Base-by-base conservation (phyloP, 2,329 filamentous ascomycete genomes). In the Torrubiellomyces zombiae region DNA sequence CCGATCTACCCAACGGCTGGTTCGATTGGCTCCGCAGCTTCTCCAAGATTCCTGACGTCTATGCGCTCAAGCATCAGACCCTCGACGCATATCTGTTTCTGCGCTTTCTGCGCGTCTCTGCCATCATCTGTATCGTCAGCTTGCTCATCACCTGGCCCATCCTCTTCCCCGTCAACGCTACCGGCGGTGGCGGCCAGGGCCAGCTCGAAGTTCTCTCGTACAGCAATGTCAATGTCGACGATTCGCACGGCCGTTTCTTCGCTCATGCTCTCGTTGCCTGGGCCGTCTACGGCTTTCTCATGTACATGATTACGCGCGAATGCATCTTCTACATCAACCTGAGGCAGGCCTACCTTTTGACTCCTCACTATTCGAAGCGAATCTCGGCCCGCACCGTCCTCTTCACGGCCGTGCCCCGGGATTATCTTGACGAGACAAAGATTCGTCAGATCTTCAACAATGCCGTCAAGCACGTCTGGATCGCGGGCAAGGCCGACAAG, bases 241-340 rank as follows among this genome's bases (percentile, higher is more conserved):
- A 61, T n/a, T 50, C 68, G 27, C 63, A 65, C 29, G 67, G 66
- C 37, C 67, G 68, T 33, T 75, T 77, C 43, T 94, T 77, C 42
- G 86, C 81, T 0, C 83, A 93, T 46, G 67, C 69, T n/a, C 60
- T 77, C 21, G 60, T 89, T 16, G 79, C 75, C 1, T 93, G 79
- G 67, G 51, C 81, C 26, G 93, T 85, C 45, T 82, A 93, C 39
- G 57, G 69, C 28, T 94, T 95, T 47, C 63, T 98, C 31, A 74
- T 94, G 50, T 86, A 82, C 51, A 80, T 82, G 41, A 71, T 98
- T 27, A 81, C 81, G 16, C 72, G 89, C 32, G 89, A 98, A 51
- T 75, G 75, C 44, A 75, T 98, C 39, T 95, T 76, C 63, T 92
- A 83, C 50, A 80, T 94, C 56, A 92, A 92, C 40, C 55, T 95